Conservation (phyloP, 164 flowering plant species). For the Kingdonia uniflora region DNA sequence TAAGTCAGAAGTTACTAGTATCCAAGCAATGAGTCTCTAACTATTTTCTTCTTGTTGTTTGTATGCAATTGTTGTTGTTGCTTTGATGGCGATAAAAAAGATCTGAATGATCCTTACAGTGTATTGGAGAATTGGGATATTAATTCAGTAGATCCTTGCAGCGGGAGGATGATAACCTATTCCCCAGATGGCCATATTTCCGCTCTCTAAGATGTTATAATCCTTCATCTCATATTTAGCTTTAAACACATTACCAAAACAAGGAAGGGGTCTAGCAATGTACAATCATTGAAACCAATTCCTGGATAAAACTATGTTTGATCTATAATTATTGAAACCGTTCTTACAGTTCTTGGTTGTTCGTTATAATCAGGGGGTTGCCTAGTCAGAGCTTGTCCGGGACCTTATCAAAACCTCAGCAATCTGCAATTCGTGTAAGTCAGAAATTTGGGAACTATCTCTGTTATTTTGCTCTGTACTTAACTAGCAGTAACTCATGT, state of each 20-base stretch:
- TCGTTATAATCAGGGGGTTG: slow-evolving; percentile 47
- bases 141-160: slow-evolving; percentile 94
- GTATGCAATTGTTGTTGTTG: slow-evolving; percentile 52
- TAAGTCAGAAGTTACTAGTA: too few relatives aligned
- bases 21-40: too few relatives aligned
- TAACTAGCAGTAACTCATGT: too few relatives aligned
- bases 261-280: background rate
- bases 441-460: slow-evolving; percentile 1
- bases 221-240: background rate
- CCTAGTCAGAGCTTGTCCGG: slow-evolving; percentile 88
- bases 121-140: slow-evolving; percentile 91
- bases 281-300: background rate
- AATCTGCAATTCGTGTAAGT: slow-evolving; percentile 85
- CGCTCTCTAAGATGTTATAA: slow-evolving; percentile 48
- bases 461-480: too few relatives aligned
- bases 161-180: slow-evolving; percentile 98
- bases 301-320: too few relatives aligned
- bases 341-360: background rate
- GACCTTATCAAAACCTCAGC: slow-evolving; percentile 63
- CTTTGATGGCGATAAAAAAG: slow-evolving; percentile 67
- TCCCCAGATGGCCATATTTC: slow-evolving; percentile 70
- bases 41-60: too few relatives aligned
- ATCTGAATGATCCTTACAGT: slow-evolving; percentile 65
- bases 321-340: background rate
- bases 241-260: background rate